Evolutionary conservation across 2,329 filamentous ascomycete species (phyloP).

Genomic region (Delphinella strobiligena): DNA sequence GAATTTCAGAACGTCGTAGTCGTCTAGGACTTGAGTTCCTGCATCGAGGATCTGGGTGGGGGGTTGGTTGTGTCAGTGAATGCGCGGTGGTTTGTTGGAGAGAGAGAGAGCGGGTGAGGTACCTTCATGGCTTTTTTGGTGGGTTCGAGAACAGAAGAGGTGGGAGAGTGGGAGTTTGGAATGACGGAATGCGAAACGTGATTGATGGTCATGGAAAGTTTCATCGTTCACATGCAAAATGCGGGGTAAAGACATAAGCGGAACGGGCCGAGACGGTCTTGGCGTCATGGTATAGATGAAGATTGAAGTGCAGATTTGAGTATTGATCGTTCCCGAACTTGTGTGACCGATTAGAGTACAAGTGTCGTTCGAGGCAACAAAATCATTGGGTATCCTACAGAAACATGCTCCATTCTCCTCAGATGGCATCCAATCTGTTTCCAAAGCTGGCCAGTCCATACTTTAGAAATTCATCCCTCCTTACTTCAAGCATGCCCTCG

Average conservation of each 20-base stretch:
- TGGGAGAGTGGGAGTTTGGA: too few species aligned
- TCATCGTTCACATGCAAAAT: not conserved
- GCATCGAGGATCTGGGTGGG: conserved; percentile 20
- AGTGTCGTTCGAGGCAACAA: not conserved
- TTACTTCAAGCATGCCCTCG: conserved; percentile 56
- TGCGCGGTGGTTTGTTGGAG: too few species aligned
- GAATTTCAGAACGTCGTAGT: conserved; percentile 23
- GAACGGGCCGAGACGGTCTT: not conserved
- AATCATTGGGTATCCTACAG: not conserved
- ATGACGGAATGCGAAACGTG: too few species aligned
- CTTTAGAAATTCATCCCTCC: conserved; percentile 58
- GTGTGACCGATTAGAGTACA: too few species aligned
- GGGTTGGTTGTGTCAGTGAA: too few species aligned
- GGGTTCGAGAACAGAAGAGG: too few species aligned
- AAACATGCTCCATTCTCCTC: not conserved
- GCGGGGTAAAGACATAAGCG: not conserved
- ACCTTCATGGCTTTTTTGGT: too few species aligned
- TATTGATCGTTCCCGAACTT: too few species aligned
- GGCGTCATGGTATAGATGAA: too few species aligned
- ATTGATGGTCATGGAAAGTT: too few species aligned
- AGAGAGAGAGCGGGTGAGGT: too few species aligned
- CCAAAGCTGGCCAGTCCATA: conserved; percentile 35
- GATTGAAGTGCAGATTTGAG: too few species aligned
- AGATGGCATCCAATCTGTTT: not conserved
- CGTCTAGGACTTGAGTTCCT: conserved; percentile 22